These are phyloP conservation scores for Cercospora nicotianae DNA, from an alignment of 2,329 filamentous ascomycete genomes.

Conservation along the genomic window DNA sequence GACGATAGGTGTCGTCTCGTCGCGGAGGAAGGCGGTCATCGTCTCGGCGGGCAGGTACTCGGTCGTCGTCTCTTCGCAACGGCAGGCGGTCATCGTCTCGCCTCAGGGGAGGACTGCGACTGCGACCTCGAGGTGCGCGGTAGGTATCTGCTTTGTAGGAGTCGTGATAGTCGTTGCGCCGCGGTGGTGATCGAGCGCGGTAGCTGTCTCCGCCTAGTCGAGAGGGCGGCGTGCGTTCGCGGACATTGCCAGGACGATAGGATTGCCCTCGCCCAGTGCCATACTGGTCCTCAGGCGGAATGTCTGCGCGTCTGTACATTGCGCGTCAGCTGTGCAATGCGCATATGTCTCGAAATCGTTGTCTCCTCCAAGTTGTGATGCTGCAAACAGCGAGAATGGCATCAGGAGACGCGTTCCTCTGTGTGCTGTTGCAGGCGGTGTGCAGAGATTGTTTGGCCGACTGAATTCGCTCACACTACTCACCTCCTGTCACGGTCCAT, in stretches of 20 bases:
- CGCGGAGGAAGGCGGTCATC: conserved; percentile 30
- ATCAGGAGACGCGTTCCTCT: not conserved
- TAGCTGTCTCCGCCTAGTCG: conserved; percentile 37
- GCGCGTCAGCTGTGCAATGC: conserved; percentile 13
- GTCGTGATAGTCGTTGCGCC: conserved; percentile 41
- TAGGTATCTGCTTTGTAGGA: conserved; percentile 34
- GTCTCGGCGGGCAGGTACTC: conserved; percentile 13
- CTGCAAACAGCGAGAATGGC: not conserved
- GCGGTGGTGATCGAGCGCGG: conserved; percentile 53
- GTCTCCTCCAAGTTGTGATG: not conserved
- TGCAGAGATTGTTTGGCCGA: not conserved
- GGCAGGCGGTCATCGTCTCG: conserved; percentile 20
- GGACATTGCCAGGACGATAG: conserved; percentile 40
- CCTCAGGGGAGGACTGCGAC: conserved; percentile 15
- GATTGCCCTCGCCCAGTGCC: conserved; percentile 39
- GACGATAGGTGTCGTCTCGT: conserved; percentile 35
- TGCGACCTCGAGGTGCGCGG: conserved; percentile 31
- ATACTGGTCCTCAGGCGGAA: conserved; percentile 39
- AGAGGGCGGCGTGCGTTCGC: conserved; percentile 36
- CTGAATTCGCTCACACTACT: conserved; percentile 26
- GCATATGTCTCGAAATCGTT: not conserved
- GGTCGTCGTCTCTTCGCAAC: conserved; percentile 28
- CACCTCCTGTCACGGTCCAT: conserved; percentile 48
- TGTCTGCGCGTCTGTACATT: conserved; percentile 28
- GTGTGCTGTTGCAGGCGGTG: not conserved